phyloP scores from a whole-genome alignment of 805 yeast species.

The Candida silvatica region DNA sequence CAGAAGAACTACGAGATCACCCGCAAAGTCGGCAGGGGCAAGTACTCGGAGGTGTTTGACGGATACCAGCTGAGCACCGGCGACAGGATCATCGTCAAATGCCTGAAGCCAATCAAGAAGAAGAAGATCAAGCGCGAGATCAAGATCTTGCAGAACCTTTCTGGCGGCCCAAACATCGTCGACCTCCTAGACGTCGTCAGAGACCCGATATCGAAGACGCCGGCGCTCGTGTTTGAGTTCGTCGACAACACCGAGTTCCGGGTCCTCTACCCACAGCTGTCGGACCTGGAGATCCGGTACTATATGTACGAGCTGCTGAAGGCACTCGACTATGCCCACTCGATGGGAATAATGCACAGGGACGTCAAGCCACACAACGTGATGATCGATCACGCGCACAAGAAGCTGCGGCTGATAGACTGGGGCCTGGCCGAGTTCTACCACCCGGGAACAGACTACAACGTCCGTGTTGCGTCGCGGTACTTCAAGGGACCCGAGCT shows the following conservation, averaged over 20 bases:
- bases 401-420: constrained; percentile 72
- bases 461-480: constrained; percentile 89
- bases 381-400: constrained; percentile 80
- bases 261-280: constrained; percentile 68
- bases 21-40: constrained; percentile 83
- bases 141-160: constrained; percentile 73
- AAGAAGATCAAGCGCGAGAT: constrained; percentile 89
- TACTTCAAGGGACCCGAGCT: constrained; percentile 93
- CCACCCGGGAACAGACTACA: constrained; percentile 82
- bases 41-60: constrained; percentile 90
- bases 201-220: constrained; percentile 73
- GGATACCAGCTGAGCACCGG: constrained; percentile 65
- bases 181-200: constrained; percentile 73
- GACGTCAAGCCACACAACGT: constrained; percentile 95
- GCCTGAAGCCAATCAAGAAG: constrained; percentile 85
- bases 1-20: constrained; percentile 55
- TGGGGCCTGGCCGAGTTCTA: constrained; percentile 97
- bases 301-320: constrained; percentile 74
- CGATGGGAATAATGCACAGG: constrained; percentile 93
- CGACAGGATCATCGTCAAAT: constrained; percentile 72
- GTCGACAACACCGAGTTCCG: constrained; percentile 81
- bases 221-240: constrained; percentile 80
- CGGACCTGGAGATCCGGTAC: constrained; percentile 68
- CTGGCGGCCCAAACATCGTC: constrained; percentile 79
- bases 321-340: constrained; percentile 85